These are phyloP conservation scores for Plasmodium vivax DNA, from an alignment of 169 alveolate genomes.

Conservation along the genomic window DNA sequence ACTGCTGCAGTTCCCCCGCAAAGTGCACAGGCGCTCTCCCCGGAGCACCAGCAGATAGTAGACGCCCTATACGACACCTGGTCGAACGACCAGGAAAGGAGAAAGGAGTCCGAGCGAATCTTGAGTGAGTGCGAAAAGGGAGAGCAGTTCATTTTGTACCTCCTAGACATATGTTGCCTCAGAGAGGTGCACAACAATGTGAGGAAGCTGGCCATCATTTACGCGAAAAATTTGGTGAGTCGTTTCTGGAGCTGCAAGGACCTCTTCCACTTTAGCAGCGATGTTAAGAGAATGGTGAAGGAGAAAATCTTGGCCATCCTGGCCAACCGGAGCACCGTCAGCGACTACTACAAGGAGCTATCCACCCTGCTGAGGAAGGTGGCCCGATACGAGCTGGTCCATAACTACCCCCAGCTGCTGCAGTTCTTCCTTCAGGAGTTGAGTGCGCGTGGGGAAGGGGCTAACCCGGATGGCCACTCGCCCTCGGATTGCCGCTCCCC, in stretches of 20 bases:
- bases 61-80: conserved; percentile 70
- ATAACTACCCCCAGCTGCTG: conserved; percentile 41
- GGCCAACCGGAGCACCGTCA: neutral
- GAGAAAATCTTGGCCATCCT: conserved; percentile 21
- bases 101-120: conserved; percentile 40
- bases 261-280: neutral
- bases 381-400: conserved; percentile 65
- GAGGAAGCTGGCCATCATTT: conserved; percentile 45
- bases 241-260: conserved; percentile 44
- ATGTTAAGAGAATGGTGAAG: conserved; percentile 27
- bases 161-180: conserved; percentile 24
- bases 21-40: neutral
- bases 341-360: conserved; percentile 25
- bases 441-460: neutral
- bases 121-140: conserved; percentile 39
- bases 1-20: neutral
- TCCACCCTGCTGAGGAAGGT: conserved; percentile 34
- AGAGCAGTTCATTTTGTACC: neutral
- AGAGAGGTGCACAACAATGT: conserved; percentile 46
- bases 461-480: neutral
- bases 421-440: conserved; percentile 27
- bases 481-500: neutral
- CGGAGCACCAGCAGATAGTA: conserved; percentile 10
- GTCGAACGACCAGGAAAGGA: conserved; percentile 38
- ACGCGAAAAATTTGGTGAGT: conserved; percentile 31